These are phyloP conservation scores for Hyphopichia homilentoma DNA, from an alignment of 805 yeast genomes.

Conservation along the genomic window DNA sequence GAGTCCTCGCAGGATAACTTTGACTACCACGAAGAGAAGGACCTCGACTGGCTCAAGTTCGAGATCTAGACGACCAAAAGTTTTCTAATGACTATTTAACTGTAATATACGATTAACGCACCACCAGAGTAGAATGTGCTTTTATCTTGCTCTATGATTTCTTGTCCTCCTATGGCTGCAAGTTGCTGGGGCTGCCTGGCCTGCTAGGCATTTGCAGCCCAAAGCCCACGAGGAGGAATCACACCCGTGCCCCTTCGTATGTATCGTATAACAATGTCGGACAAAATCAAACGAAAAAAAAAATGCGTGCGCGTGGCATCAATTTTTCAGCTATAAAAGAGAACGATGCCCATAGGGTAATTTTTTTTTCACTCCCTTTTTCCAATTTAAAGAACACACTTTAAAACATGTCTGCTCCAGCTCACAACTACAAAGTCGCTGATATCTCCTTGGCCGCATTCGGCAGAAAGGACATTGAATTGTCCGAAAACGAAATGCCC, in stretches of 20 bases:
- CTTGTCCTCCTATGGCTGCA: no score
- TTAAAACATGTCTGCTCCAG: conserved; percentile 35
- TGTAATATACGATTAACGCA: no score
- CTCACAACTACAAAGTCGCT: conserved; percentile 84
- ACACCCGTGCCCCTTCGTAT: no score
- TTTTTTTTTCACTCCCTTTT: neutral
- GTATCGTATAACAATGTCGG: no score
- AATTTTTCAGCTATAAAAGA: neutral
- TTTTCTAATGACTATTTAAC: no score
- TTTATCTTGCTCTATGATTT: no score
- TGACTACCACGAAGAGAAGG: conserved; percentile 14
- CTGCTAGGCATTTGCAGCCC: no score
- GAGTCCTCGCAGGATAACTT: neutral
- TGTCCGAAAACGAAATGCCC: conserved; percentile 99
- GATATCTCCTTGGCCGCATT: conserved; percentile 98
- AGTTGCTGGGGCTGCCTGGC: no score
- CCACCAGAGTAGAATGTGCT: no score
- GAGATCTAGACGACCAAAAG: conserved; percentile 15
- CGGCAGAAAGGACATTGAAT: conserved; percentile 98
- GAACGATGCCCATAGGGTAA: neutral
- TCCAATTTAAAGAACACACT: neutral
- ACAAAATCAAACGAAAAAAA: no score
- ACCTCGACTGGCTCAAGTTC: conserved; percentile 32
- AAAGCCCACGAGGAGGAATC: no score
- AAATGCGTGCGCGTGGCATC: no score